Percentiles rank a stretch among this genome's conserved stretches.
phyloP scores from a whole-genome alignment of 345 rosid species.

The Cardamine chenopodiifolia region DNA sequence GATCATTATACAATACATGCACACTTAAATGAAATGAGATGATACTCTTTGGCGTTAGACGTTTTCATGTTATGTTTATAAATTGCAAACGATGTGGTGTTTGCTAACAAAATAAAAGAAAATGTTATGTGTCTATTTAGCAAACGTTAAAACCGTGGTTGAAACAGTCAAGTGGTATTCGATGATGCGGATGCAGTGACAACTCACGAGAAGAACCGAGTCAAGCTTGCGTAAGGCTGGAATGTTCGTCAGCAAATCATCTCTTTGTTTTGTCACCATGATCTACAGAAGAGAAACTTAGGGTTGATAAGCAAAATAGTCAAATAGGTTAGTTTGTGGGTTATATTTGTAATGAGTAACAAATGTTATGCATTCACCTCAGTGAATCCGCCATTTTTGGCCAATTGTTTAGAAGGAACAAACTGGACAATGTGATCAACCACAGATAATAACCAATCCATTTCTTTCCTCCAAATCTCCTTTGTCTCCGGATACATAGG shows the following conservation, averaged over 20 bases:
- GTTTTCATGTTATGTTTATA: not conserved
- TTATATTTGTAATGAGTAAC: not conserved
- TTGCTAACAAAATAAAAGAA: not conserved
- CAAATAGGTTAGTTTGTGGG: not conserved
- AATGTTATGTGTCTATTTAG: not conserved
- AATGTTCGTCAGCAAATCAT: conserved; percentile 70
- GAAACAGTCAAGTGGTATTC: not conserved
- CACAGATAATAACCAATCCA: conserved; percentile 69
- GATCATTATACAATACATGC: not conserved
- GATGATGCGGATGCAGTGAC: not conserved
- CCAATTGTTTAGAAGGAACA: conserved; percentile 62
- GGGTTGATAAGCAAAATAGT: not conserved
- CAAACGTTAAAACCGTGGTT: not conserved
- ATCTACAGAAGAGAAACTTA: conserved; percentile 47
- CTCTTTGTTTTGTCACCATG: conserved; percentile 86
- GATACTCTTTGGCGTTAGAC: not conserved
- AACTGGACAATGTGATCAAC: conserved; percentile 71
- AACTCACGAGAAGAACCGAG: conserved; percentile 73
- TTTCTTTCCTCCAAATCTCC: conserved; percentile 65
- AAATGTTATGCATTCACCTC: conserved; percentile 54
- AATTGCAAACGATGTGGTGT: conserved; percentile 7
- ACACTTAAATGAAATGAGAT: not conserved
- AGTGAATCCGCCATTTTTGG: conserved; percentile 60
- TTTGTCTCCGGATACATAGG: conserved; percentile 65
- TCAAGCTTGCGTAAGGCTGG: conserved; percentile 91